Evolutionary conservation across 352 stramenopile genomes (phyloP).

Genomic region (Phytophthora constricta): DNA sequence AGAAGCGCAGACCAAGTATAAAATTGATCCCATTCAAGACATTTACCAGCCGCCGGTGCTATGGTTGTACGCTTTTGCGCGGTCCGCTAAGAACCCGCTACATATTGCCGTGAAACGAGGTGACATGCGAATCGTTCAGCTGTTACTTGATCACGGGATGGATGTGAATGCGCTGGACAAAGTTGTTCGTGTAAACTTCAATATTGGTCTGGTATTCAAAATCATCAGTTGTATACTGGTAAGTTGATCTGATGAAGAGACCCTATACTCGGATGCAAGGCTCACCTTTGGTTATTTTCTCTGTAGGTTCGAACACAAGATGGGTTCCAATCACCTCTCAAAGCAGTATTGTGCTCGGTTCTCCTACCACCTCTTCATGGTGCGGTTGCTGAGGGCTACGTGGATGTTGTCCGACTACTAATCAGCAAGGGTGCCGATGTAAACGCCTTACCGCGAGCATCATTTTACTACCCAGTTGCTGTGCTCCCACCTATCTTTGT

Average conservation of each 20-base stretch:
- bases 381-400: slow-evolving; percentile 66
- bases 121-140: slow-evolving; percentile 60
- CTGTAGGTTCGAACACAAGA: slow-evolving; percentile 67
- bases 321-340: slow-evolving; percentile 54
- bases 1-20: slow-evolving; percentile 39
- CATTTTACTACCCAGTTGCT: slow-evolving; percentile 68
- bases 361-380: slow-evolving; percentile 74
- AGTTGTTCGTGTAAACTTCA: slow-evolving; percentile 82
- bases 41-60: slow-evolving; percentile 58
- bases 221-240: slow-evolving; percentile 66
- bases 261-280: not conserved
- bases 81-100: slow-evolving; percentile 78
- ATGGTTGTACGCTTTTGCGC: slow-evolving; percentile 70
- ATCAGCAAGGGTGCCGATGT: slow-evolving; percentile 65
- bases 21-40: slow-evolving; percentile 41
- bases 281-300: not conserved
- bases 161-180: slow-evolving; percentile 81
- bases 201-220: slow-evolving; percentile 76
- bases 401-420: slow-evolving; percentile 66
- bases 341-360: slow-evolving; percentile 63
- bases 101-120: slow-evolving; percentile 72
- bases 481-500: slow-evolving; percentile 78
- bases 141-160: slow-evolving; percentile 60
- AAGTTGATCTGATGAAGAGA: slow-evolving; percentile 9
- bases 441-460: slow-evolving; percentile 64